Percentiles rank a stretch among this genome's conserved stretches.
These are phyloP conservation scores for Zygosaccharomyces siamensis DNA, from an alignment of 805 yeast species.

Conservation along the genomic window DNA sequence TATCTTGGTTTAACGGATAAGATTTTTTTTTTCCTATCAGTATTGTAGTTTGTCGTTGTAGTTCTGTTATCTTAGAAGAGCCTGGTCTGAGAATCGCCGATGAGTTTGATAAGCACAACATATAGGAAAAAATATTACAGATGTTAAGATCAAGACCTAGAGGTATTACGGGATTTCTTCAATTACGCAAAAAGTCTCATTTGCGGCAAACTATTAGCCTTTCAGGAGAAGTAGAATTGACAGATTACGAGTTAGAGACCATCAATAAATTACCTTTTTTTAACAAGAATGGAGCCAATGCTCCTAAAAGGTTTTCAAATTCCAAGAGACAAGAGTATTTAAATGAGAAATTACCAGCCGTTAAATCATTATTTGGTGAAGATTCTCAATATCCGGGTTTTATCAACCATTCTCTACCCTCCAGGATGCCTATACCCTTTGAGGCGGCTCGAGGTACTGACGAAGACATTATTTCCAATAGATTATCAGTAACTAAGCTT, in stretches of 20 bases:
- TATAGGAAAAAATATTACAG: not conserved
- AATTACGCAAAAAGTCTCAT: not conserved
- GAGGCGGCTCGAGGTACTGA: constrained; percentile 10
- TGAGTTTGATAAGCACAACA: not conserved
- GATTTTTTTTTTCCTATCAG: not conserved
- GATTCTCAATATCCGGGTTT: constrained; percentile 15
- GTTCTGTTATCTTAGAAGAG: not conserved
- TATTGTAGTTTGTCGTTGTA: not conserved
- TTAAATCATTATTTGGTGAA: constrained; percentile 18
- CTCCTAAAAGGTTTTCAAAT: constrained; percentile 2
- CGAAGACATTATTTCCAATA: constrained; percentile 9
- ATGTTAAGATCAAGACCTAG: not conserved
- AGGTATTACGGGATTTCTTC: not conserved
- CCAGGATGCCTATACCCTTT: constrained; percentile 19
- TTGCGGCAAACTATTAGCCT: not conserved
- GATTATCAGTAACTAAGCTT: constrained; percentile 50
- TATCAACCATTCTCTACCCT: constrained; percentile 18
- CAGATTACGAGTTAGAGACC: constrained; percentile 11
- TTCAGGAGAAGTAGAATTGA: not conserved
- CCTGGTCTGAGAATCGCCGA: not conserved
- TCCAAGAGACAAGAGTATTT: constrained; percentile 17
- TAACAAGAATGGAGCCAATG: not conserved
- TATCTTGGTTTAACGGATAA: not conserved
- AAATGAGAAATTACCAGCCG: constrained; percentile 16
- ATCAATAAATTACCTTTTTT: constrained; percentile 17